A percentile compares a stretch with the other conserved stretches of the same genome.
Evolutionary conservation across 208 protist genomes (phyloP).

Genomic region (Leishmania guyanensis): DNA sequence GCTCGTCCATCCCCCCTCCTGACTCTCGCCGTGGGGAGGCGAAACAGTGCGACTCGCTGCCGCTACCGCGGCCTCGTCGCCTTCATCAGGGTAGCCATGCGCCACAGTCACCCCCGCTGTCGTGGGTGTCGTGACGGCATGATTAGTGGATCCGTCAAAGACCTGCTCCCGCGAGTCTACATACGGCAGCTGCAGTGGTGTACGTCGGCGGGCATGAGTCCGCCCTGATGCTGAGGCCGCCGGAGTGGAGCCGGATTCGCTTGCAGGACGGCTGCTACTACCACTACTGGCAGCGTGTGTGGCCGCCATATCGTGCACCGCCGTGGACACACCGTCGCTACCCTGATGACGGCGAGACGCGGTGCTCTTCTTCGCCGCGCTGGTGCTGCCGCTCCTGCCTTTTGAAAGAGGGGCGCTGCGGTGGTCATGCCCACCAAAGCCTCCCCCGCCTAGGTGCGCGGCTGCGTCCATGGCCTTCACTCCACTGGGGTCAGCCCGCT

Average conservation of each 20-base stretch:
- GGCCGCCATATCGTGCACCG: background rate
- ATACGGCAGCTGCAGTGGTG: slow-evolving; percentile 21
- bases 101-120: background rate
- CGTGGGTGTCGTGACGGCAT: slow-evolving; percentile 3
- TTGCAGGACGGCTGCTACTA: background rate
- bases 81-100: background rate
- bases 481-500: background rate
- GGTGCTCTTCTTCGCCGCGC: background rate
- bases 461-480: background rate
- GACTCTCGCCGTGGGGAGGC: background rate
- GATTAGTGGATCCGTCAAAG: background rate
- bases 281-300: background rate
- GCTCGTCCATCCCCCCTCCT: slow-evolving; percentile 9
- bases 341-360: background rate
- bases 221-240: background rate
- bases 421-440: background rate
- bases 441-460: background rate
- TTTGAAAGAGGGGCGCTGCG: background rate
- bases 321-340: background rate
- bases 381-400: background rate
- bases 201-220: background rate
- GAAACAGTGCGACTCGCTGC: background rate
- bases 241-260: background rate
- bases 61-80: background rate
- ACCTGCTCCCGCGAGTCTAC: slow-evolving; percentile 20